These are phyloP conservation scores for Neofusicoccum umdonicola DNA, from an alignment of 2,329 filamentous ascomycete species.

Conservation along the genomic window DNA sequence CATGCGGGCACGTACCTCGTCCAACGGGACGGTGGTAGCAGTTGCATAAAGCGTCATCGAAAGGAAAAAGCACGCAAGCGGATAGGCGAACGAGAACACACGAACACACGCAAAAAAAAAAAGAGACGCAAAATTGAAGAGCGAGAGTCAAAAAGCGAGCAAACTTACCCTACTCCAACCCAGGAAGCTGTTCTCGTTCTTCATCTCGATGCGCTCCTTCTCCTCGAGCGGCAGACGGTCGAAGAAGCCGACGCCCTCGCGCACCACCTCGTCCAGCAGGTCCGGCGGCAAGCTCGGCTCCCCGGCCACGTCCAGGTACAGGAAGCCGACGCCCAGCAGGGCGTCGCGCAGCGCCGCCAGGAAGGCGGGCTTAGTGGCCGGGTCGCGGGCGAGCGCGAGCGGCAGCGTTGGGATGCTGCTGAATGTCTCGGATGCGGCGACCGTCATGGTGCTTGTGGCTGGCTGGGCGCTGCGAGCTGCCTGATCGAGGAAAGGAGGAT, in stretches of 20 bases:
- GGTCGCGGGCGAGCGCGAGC: constrained; percentile 63
- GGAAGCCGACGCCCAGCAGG: constrained; percentile 80
- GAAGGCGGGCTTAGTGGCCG: constrained; percentile 70
- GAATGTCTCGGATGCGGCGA: constrained; percentile 49
- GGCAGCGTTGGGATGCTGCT: constrained; percentile 75
- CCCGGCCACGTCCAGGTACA: constrained; percentile 80
- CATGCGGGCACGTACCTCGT: not conserved
- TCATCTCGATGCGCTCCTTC: constrained; percentile 62
- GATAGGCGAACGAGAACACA: not conserved
- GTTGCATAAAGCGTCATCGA: not conserved
- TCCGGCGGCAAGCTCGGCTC: constrained; percentile 55
- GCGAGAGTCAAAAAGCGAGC: not conserved
- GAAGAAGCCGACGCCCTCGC: constrained; percentile 71
- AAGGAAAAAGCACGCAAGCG: not conserved
- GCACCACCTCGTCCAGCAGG: constrained; percentile 64
- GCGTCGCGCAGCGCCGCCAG: constrained; percentile 69
- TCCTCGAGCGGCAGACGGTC: constrained; percentile 65
- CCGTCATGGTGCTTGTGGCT: no score
- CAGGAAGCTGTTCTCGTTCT: constrained; percentile 48
- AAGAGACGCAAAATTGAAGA: not conserved
- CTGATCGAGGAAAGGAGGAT: no score
- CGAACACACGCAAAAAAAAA: not conserved
- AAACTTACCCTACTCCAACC: constrained; percentile 45
- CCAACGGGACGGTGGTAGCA: no score
- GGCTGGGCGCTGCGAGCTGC: no score